Conservation (phyloP, 129 eudicot genomes). For the Ambrosia artemisiifolia region DNA sequence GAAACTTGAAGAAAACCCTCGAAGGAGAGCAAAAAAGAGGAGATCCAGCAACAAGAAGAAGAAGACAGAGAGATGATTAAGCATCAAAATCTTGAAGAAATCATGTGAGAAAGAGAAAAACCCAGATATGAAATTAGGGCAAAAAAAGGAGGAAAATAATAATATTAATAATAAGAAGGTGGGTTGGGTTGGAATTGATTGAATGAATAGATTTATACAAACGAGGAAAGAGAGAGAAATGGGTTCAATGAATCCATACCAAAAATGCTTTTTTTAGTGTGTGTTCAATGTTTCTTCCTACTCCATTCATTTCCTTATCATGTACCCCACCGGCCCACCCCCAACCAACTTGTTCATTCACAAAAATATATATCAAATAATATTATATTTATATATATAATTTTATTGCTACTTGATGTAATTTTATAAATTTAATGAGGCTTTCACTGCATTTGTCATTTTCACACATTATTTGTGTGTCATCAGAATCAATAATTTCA, state of each 20-base stretch:
- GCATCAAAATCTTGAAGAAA: conserved; percentile 40
- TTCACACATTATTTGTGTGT: neutral
- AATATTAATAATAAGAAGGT: neutral
- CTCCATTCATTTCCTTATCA: conserved; percentile 24
- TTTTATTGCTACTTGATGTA: neutral
- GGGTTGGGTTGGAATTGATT: conserved; percentile 12
- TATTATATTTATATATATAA: neutral
- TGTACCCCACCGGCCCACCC: conserved; percentile 33
- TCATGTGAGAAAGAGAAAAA: conserved; percentile 20
- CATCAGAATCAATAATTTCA: neutral
- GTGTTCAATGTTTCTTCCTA: conserved; percentile 53
- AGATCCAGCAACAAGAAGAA: conserved; percentile 38
- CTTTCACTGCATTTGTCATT: neutral
- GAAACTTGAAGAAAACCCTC: conserved; percentile 53
- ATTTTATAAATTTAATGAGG: neutral
- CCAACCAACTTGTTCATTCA: conserved; percentile 6
- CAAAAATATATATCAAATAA: neutral
- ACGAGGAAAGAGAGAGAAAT: conserved; percentile 26
- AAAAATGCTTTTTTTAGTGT: neutral
- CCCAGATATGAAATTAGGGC: conserved; percentile 66
- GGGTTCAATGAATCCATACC: conserved; percentile 56
- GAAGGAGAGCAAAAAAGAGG: conserved; percentile 52
- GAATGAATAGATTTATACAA: conserved; percentile 12
- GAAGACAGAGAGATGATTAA: conserved; percentile 15
- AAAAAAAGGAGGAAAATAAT: conserved; percentile 41